Conservation (phyloP, 2,329 filamentous ascomycete genomes). For the Cephalotrichum gorgonifer region DNA sequence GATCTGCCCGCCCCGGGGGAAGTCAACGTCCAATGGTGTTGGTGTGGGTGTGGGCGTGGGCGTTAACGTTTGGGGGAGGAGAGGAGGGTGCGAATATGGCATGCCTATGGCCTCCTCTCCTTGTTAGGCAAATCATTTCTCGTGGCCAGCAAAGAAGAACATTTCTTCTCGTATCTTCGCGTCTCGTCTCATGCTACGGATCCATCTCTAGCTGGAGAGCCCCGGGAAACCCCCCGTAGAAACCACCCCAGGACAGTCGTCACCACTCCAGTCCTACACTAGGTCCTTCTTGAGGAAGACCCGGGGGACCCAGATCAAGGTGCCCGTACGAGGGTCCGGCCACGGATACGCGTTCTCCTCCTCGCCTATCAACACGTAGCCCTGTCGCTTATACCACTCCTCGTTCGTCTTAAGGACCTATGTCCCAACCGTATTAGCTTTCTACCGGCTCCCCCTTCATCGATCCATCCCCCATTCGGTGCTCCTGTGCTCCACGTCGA, state of each 20-base stretch:
- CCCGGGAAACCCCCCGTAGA: no score
- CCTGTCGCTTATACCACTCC: conserved; percentile 20
- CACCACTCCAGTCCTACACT: neutral
- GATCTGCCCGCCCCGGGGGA: neutral
- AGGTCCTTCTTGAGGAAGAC: conserved; percentile 16
- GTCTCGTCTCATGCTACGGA: no score
- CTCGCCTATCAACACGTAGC: conserved; percentile 12
- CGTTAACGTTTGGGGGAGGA: no score
- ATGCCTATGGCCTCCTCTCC: no score
- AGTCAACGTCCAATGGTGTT: neutral
- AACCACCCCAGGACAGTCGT: no score
- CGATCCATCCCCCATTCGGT: neutral
- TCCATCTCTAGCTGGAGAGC: no score
- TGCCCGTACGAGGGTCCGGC: conserved; percentile 8
- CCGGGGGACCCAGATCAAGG: conserved; percentile 7
- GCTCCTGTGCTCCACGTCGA: no score
- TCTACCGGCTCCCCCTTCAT: neutral
- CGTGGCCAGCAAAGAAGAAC: no score
- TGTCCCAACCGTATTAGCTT: neutral
- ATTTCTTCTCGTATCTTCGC: no score
- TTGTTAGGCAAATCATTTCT: no score
- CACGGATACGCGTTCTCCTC: conserved; percentile 11
- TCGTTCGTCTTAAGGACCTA: conserved; percentile 12
- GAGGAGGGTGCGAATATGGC: no score
- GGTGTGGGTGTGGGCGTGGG: neutral